Percentiles rank a stretch among this genome's conserved stretches.
Evolutionary conservation across 2,329 filamentous ascomycete species (phyloP).

Genomic region (Ophiostoma novo-ulmi): DNA sequence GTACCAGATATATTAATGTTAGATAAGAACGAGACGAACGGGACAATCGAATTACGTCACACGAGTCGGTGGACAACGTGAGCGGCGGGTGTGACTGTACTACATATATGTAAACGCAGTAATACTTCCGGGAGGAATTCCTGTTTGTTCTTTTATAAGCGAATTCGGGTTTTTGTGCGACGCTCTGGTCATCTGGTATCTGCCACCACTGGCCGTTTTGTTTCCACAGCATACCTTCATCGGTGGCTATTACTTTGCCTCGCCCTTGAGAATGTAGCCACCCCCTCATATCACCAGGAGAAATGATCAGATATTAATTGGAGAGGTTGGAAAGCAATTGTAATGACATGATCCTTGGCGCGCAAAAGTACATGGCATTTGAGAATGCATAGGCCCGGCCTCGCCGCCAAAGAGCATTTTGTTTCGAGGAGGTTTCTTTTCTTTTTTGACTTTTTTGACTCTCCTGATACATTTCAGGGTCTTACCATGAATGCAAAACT

Average conservation of each 20-base stretch:
- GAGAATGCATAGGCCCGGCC: neutral
- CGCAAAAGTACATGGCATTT: slow-evolving; percentile 11
- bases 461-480: neutral
- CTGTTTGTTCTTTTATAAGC: slow-evolving; percentile 15
- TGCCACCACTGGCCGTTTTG: neutral
- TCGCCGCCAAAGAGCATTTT: neutral
- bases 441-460: neutral
- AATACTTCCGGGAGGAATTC: slow-evolving; percentile 10
- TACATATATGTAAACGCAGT: neutral
- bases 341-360: neutral
- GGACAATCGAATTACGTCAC: neutral
- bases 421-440: neutral
- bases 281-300: neutral
- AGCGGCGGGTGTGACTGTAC: slow-evolving; percentile 13
- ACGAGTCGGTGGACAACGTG: slow-evolving; percentile 19
- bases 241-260: neutral
- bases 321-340: neutral
- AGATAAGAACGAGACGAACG: slow-evolving; percentile 15
- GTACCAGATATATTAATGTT: neutral
- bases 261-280: neutral
- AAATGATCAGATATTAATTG: neutral
- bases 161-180: neutral
- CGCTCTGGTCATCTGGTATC: neutral
- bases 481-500: neutral
- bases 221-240: neutral